Evolutionary conservation across 495 filamentous ascomycete species (phyloP).

Genomic region (Penicillium maclennaniae): DNA sequence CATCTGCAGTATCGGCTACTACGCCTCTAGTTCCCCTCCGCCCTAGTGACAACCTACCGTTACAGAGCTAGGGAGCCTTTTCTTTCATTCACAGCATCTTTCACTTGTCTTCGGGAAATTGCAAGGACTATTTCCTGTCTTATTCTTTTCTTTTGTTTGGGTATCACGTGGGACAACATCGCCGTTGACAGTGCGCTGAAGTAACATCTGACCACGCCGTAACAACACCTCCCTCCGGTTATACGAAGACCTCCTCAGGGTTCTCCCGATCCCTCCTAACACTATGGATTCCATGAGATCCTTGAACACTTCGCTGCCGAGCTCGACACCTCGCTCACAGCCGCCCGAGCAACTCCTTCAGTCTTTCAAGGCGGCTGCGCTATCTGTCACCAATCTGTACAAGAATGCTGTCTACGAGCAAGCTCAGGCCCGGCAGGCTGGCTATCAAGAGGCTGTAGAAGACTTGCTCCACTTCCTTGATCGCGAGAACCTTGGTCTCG

Average conservation of each 20-base stretch:
- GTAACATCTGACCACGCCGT: slow-evolving; percentile 7
- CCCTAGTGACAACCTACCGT: slow-evolving; percentile 1
- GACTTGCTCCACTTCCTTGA: slow-evolving; percentile 84
- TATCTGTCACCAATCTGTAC: slow-evolving; percentile 95
- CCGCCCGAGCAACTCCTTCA: slow-evolving; percentile 78
- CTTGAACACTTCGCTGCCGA: slow-evolving; percentile 64
- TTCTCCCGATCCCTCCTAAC: neutral
- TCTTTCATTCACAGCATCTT: neutral
- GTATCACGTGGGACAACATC: neutral
- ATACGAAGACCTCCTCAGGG: neutral
- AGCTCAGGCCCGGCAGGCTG: slow-evolving; percentile 66
- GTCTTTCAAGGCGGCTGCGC: slow-evolving; percentile 84
- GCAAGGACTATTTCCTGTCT: neutral
- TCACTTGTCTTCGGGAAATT: neutral
- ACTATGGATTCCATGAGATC: slow-evolving; percentile 73
- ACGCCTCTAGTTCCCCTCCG: slow-evolving; percentile 4
- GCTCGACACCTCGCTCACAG: slow-evolving; percentile 50
- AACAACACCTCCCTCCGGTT: slow-evolving; percentile 1
- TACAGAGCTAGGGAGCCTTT: slow-evolving; percentile 3
- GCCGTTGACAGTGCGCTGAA: neutral
- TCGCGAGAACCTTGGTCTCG: slow-evolving; percentile 68
- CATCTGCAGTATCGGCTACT: slow-evolving; percentile 16
- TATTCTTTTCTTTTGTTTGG: slow-evolving; percentile 1
- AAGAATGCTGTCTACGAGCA: slow-evolving; percentile 79
- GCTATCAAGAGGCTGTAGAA: slow-evolving; percentile 92